Percentiles rank a stretch among this genome's conserved stretches.
Evolutionary conservation across 768 basidiomycete genomes (phyloP).

Genomic region (Tubosaeta sp.): DNA sequence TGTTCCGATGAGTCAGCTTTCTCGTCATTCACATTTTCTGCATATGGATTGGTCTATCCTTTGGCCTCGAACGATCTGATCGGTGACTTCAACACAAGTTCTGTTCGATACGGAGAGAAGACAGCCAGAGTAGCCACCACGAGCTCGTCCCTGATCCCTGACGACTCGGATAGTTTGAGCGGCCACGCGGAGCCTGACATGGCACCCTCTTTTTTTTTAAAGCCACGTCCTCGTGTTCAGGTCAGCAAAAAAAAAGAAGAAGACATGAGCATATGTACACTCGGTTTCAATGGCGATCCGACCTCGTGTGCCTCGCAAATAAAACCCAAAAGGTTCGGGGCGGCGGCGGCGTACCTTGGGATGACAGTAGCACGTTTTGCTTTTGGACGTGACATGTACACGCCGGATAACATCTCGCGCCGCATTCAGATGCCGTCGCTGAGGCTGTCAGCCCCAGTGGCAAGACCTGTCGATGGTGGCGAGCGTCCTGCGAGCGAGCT

Average conservation of each 20-base stretch:
- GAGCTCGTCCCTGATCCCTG: background rate
- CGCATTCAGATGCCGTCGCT: background rate
- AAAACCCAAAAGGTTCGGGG: constrained; percentile 1
- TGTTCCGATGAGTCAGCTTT: background rate
- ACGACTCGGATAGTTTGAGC: background rate
- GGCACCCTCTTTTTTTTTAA: background rate
- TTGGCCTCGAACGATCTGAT: background rate
- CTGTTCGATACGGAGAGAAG: too few relatives aligned
- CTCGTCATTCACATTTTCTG: background rate
- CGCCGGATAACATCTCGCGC: background rate
- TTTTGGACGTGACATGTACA: too few relatives aligned
- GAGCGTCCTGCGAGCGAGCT: background rate
- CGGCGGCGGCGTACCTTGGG: background rate
- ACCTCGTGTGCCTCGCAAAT: background rate
- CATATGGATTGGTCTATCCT: background rate
- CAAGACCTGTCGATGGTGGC: too few relatives aligned
- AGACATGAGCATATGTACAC: background rate
- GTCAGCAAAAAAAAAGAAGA: background rate
- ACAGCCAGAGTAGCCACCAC: too few relatives aligned
- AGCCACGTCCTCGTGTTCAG: background rate
- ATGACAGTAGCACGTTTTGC: background rate
- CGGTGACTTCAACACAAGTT: background rate
- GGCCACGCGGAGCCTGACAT: background rate
- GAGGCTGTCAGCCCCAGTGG: too few relatives aligned
- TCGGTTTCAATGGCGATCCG: background rate